phyloP scores from a whole-genome alignment of 306 rosid species.

The Castanea mollissima region DNA sequence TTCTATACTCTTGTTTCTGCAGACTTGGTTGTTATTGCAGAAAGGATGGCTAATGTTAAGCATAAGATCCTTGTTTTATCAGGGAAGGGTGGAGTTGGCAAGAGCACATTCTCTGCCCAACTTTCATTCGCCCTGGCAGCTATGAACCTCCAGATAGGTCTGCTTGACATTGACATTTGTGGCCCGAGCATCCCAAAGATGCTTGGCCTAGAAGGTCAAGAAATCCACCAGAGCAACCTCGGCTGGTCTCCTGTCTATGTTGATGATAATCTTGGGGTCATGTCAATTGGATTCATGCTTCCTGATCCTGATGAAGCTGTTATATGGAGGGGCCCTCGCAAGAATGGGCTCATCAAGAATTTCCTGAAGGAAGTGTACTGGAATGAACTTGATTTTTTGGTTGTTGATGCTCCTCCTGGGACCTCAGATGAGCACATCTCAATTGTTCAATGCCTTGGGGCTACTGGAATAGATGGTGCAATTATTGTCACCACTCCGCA shows the following conservation, averaged over 20 bases:
- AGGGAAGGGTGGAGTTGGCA: conserved; percentile 97
- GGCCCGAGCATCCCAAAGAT: conserved; percentile 98
- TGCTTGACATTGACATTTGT: conserved; percentile 91
- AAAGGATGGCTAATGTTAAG: conserved; percentile 92
- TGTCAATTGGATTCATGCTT: conserved; percentile 94
- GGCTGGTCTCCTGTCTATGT: conserved; percentile 98
- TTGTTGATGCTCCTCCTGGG: conserved; percentile 97
- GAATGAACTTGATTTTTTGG: conserved; percentile 89
- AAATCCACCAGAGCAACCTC: conserved; percentile 90
- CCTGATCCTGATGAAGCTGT: conserved; percentile 78
- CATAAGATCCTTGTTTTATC: conserved; percentile 87
- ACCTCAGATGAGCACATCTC: conserved; percentile 94
- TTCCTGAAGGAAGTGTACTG: conserved; percentile 85
- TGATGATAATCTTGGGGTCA: conserved; percentile 88
- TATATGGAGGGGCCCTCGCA: conserved; percentile 92
- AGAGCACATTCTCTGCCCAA: conserved; percentile 95
- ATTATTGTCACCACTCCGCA: conserved; percentile 94
- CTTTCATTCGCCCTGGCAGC: conserved; percentile 86
- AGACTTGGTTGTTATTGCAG: conserved; percentile 81
- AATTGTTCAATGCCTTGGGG: conserved; percentile 72
- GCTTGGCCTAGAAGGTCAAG: conserved; percentile 93
- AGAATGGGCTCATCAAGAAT: conserved; percentile 82
- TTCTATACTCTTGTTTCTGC: conserved; percentile 25
- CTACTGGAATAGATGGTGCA: conserved; percentile 80
- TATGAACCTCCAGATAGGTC: conserved; percentile 87